These are phyloP conservation scores for Lycium ferocissimum DNA, from an alignment of 257 asterid species.

Conservation along the genomic window DNA sequence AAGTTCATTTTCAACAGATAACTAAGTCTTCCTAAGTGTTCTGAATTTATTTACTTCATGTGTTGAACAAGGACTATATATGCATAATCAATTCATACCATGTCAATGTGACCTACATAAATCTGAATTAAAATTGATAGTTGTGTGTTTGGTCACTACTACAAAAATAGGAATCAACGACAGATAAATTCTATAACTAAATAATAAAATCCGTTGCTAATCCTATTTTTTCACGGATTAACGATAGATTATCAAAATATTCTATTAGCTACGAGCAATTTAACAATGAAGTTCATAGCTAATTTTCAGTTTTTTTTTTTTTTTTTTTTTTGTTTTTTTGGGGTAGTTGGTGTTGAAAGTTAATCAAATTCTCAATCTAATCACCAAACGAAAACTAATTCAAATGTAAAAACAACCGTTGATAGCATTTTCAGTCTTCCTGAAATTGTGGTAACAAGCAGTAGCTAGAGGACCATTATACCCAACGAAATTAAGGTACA, in stretches of 20 bases:
- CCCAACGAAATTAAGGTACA: neutral
- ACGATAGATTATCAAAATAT: too few relatives aligned
- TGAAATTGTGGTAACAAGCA: neutral
- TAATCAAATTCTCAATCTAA: neutral
- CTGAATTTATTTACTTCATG: neutral
- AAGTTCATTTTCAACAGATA: neutral
- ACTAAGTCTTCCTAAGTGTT: neutral
- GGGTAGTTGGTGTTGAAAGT: neutral
- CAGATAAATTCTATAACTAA: too few relatives aligned
- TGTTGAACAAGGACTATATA: neutral
- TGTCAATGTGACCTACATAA: neutral
- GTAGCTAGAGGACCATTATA: neutral
- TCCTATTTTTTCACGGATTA: too few relatives aligned
- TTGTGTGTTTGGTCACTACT: neutral
- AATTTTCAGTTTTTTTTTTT: too few relatives aligned
- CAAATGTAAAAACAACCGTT: neutral
- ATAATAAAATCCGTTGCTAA: too few relatives aligned
- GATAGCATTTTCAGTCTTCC: neutral
- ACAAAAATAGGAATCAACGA: too few relatives aligned
- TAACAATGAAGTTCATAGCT: too few relatives aligned
- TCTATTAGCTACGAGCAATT: too few relatives aligned
- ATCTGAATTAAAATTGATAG: neutral
- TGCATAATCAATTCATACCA: neutral
- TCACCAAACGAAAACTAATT: neutral
- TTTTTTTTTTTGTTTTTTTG: too few relatives aligned